A percentile compares a stretch with the other conserved stretches of the same genome.
phyloP scores from a whole-genome alignment of 2,329 filamentous ascomycete species.

The Pestalotiopsis fici region DNA sequence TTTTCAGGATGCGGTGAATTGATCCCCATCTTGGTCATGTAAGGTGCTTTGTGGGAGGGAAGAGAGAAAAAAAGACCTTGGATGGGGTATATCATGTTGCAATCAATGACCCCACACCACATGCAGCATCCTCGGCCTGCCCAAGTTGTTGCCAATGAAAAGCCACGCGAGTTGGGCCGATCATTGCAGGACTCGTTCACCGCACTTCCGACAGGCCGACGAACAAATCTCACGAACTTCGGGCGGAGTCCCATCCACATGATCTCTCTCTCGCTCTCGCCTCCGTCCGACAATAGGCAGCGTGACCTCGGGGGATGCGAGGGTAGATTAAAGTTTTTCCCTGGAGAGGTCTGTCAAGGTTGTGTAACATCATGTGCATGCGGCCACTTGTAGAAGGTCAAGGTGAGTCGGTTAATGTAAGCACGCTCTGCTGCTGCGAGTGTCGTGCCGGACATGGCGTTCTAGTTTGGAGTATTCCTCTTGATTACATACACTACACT shows the following conservation, averaged over 20 bases:
- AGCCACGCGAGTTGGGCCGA: conserved; percentile 2
- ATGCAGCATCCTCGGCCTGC: conserved; percentile 1
- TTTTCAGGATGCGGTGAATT: not conserved
- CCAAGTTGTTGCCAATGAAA: conserved; percentile 4
- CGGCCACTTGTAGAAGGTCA: not conserved
- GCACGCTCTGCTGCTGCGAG: not conserved
- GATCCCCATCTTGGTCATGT: not conserved
- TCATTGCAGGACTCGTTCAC: conserved; percentile 4
- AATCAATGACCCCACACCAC: conserved; percentile 6
- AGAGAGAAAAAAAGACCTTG: not conserved
- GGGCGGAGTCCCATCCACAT: not conserved
- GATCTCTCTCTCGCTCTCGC: not conserved
- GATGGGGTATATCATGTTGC: conserved; percentile 2
- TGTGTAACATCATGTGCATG: conserved; percentile 4
- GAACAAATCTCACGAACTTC: not conserved
- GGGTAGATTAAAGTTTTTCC: not conserved
- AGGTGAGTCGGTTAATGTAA: not conserved
- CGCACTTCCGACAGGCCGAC: not conserved
- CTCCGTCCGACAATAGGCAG: not conserved
- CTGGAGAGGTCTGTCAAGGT: not conserved
- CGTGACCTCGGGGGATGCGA: not conserved
- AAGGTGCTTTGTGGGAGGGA: not conserved
- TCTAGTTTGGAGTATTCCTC: no score
- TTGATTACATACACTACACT: no score
- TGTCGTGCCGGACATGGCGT: not conserved